Evolutionary conservation across 2,329 filamentous ascomycete species (phyloP), one percentile per base, ranked within the genome.

Genomic region (Geosmithia flava): DNA sequence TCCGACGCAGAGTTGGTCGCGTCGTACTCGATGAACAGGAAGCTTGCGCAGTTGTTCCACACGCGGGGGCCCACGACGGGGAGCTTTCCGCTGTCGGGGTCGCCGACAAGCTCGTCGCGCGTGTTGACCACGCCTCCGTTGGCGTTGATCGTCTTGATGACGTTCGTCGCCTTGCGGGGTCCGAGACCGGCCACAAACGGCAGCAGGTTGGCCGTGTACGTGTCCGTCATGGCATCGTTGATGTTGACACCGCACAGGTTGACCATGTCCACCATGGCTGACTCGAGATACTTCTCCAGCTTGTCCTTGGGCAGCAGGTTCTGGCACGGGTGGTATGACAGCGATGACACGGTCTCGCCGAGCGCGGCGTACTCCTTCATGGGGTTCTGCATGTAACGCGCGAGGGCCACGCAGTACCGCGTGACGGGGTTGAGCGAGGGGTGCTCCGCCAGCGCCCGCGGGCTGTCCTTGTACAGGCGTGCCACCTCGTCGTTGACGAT

Each of bases 221-320:
- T 62, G 62, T 96, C 87, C 42, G 74, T 75, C 49, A 95, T 82
- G 15, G 90, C 89, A 54, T 96, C 90, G 57, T 96, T 95, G 59
- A 98, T 85, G 58, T 97, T 87, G 39, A 98, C 87, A 59, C 93
- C 93, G 44, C 90, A 89, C 42, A 98, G 80, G 62, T 98, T 98
- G 56, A 98, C 93, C 76, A 95, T 95, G 62, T 98, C 93, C 11
- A 98, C 91, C 80, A 98, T 87, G 43, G 91, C 88, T n/a, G 87
- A 94, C 59, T 98, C 93, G 16, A 98, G 75, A 51, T 88, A 81
- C 62, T 87, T 89, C 52, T 83, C 70, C 40, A 98, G 74, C 68
- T 95, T 90, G 39, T 97, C 91, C 51, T 89, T 80, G 0, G 90
- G 85, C 15, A 98, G 75, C 29, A 96, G 77, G 52, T 90, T 85